phyloP scores from a whole-genome alignment of 106 monocot species.

The Hemerocallis citrina region DNA sequence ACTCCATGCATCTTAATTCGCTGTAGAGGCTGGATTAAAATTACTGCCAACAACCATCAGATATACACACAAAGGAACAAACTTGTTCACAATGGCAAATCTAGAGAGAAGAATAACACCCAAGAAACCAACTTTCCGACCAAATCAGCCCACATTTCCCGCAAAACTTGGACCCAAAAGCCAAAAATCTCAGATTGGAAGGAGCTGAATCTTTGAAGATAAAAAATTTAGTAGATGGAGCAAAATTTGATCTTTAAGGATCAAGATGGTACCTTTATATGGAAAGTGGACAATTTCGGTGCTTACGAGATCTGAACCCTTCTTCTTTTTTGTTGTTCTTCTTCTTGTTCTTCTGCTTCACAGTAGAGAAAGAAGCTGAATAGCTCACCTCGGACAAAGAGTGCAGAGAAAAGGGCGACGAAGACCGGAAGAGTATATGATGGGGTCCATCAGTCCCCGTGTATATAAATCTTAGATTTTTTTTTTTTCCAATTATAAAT shows the following conservation, averaged over 20 bases:
- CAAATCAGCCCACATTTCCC: not conserved
- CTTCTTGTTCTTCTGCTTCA: not conserved
- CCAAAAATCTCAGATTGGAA: not conserved
- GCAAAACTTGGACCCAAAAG: not conserved
- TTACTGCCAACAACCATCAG: not conserved
- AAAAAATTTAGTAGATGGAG: not conserved
- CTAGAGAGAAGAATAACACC: too few species aligned
- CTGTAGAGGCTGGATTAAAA: too few species aligned
- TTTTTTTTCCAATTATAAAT: too few species aligned
- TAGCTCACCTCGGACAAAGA: not conserved
- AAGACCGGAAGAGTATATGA: too few species aligned
- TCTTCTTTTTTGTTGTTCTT: too few species aligned
- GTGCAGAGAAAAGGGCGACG: too few species aligned
- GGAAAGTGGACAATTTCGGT: not conserved
- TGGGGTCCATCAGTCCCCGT: too few species aligned
- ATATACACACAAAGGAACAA: too few species aligned
- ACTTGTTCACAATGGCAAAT: not conserved
- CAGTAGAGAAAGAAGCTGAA: not conserved
- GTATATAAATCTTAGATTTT: too few species aligned
- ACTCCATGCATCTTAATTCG: too few species aligned
- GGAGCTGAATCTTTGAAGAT: not conserved
- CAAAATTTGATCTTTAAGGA: not conserved
- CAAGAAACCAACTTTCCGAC: not conserved
- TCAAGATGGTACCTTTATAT: slow-evolving; percentile 1
- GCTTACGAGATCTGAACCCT: slow-evolving; percentile 1